A percentile compares a stretch with the other conserved stretches of the same genome.
phyloP scores from a whole-genome alignment of 2,329 filamentous ascomycete species.

The Xylaria sp. region DNA sequence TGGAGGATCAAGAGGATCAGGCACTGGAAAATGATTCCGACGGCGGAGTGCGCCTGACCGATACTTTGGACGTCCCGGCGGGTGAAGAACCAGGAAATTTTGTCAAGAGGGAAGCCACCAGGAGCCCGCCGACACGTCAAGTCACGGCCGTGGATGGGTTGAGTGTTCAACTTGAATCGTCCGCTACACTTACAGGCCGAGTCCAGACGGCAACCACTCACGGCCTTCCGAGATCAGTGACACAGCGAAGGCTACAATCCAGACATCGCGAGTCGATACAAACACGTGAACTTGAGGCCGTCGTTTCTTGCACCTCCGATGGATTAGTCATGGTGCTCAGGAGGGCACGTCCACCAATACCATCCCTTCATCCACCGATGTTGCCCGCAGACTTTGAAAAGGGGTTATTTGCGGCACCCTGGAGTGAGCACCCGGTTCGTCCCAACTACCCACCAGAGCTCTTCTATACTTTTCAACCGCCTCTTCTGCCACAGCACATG shows the following conservation, averaged over 20 bases:
- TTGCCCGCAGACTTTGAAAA: constrained; percentile 63
- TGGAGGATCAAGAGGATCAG: constrained; percentile 59
- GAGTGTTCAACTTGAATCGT: constrained; percentile 19
- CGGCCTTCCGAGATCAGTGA: constrained; percentile 24
- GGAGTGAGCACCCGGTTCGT: constrained; percentile 75
- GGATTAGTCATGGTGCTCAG: constrained; percentile 85
- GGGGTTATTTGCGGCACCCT: constrained; percentile 82
- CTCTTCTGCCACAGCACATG: constrained; percentile 58
- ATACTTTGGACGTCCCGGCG: constrained; percentile 56
- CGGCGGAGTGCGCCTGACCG: constrained; percentile 59
- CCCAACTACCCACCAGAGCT: constrained; percentile 57
- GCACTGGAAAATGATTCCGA: constrained; percentile 54
- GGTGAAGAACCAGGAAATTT: constrained; percentile 45
- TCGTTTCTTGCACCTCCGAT: constrained; percentile 92
- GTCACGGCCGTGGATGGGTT: not conserved
- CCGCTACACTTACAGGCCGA: constrained; percentile 45
- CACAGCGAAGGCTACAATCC: constrained; percentile 12
- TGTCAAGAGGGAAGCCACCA: constrained; percentile 53
- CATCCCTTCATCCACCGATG: constrained; percentile 63
- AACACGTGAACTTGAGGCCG: constrained; percentile 81
- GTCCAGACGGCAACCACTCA: constrained; percentile 33
- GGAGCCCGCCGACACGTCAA: constrained; percentile 19
- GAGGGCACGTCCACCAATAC: constrained; percentile 76
- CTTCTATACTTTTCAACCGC: constrained; percentile 58
- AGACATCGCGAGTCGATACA: constrained; percentile 50